phyloP scores from a whole-genome alignment of 164 flowering plant species.

The Berberis thunbergii region DNA sequence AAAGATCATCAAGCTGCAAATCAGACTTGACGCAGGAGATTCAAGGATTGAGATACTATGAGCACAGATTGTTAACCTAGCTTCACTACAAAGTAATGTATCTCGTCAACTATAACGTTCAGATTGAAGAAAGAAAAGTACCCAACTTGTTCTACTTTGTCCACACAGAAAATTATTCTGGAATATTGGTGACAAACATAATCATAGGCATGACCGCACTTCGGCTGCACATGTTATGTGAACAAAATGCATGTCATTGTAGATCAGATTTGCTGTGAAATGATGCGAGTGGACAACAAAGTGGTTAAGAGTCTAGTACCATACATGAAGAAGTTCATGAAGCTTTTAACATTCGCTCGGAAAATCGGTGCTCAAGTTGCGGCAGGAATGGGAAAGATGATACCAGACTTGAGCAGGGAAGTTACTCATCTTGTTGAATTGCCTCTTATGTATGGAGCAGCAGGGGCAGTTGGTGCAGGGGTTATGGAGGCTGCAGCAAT shows the following conservation, averaged over 20 bases:
- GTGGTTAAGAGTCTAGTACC: constrained; percentile 70
- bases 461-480: constrained; percentile 59
- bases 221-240: constrained; percentile 81
- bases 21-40: constrained; percentile 89
- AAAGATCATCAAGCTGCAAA: constrained; percentile 78
- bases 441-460: constrained; percentile 52
- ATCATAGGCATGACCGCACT: constrained; percentile 81
- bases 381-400: constrained; percentile 85
- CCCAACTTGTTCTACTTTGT: constrained; percentile 93
- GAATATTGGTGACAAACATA: constrained; percentile 60
- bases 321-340: constrained; percentile 86
- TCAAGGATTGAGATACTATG: constrained; percentile 84
- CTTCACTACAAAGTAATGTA: constrained; percentile 72
- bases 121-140: constrained; percentile 78
- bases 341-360: constrained; percentile 67
- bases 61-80: constrained; percentile 62
- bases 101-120: constrained; percentile 58
- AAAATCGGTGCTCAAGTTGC: constrained; percentile 87
- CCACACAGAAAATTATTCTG: constrained; percentile 69
- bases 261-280: constrained; percentile 81
- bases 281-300: constrained; percentile 72
- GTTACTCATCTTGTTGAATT: constrained; percentile 57
- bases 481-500: constrained; percentile 51
- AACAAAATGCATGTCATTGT: constrained; percentile 93
- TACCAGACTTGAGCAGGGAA: constrained; percentile 82